phyloP scores from a whole-genome alignment of 805 yeast species.

The Tetrapisispora phaffii region DNA sequence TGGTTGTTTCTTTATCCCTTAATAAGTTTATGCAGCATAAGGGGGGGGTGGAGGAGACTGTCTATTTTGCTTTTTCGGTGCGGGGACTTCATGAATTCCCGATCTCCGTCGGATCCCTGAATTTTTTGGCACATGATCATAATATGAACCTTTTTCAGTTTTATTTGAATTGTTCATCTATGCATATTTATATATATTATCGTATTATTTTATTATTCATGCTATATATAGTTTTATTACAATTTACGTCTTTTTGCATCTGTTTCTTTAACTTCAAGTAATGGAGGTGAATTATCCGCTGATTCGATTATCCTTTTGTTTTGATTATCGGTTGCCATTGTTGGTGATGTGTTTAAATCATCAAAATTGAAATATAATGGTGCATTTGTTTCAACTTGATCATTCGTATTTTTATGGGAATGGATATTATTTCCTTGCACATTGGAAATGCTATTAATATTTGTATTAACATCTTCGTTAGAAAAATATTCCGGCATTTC shows the following conservation, averaged over 20 bases:
- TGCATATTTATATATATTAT: too few species aligned
- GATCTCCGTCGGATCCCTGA: too few species aligned
- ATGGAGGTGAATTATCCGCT: background rate
- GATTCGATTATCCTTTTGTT: slow-evolving; percentile 1
- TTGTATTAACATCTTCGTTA: background rate
- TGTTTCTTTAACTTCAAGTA: background rate
- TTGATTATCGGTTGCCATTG: background rate
- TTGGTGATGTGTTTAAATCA: background rate
- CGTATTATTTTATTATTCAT: background rate
- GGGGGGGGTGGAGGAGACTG: too few species aligned
- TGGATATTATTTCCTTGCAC: background rate
- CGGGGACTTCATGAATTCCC: background rate
- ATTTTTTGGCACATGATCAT: too few species aligned
- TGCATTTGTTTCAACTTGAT: background rate
- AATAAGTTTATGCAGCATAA: too few species aligned
- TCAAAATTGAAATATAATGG: slow-evolving; percentile 1
- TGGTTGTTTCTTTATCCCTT: too few species aligned
- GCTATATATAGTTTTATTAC: background rate
- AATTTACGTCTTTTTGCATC: slow-evolving; percentile 1
- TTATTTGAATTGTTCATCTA: too few species aligned
- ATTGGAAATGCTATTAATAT: background rate
- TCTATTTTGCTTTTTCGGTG: too few species aligned
- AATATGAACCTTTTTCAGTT: too few species aligned
- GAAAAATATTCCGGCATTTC: slow-evolving; percentile 1
- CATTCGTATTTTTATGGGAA: background rate